Evolutionary conservation across 192 early-diverging fungal genomes (phyloP), one percentile per base, ranked within the genome.

Genomic region (Linnemannia hyalina): DNA sequence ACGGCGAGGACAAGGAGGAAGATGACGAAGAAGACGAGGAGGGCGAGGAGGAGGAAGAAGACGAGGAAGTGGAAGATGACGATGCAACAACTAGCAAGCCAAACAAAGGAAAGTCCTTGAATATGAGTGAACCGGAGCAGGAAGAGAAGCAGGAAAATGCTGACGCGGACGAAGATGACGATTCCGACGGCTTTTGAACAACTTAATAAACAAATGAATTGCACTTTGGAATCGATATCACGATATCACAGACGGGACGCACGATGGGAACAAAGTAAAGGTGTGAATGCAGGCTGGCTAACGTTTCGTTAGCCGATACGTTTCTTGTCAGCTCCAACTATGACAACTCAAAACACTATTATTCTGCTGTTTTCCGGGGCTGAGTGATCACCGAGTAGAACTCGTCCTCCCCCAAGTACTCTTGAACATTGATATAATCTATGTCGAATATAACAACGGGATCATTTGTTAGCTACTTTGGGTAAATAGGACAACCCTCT

Each of bases 371-470:
- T 42, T 85, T 85, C 54, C 78, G 73, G n/a, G 32, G 49, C 3
- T 75, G 74, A 1, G 83, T 60, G 13, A 40, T 11, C 13, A 86
- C 71, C n/a, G 78, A 73, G 70, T 86, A 88, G 32, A 88, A 88
- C 55, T 88, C 82, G 20, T 81, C 83, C n/a, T 88, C 87, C 22
- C 87, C 87, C 49, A 88, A 71, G 40, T 88, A 88, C 41, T 88
- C 87, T 54, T 88, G 87, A 10, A 88, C 81, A 55, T 83, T 85
- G 47, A 77, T 42, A 55, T 88, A 88, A 32, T 88, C 87, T 88
- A 75, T n/a, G 22, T 49, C 20, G 13, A 13, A n/a, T 7, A 29
- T n/a, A 68, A 65, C 16, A 44, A 36, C 16, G 6, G 26, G 68
- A 11, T 49, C 40, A 2, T 52, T 22, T 18, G 49, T 52, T 52